Conservation (phyloP, 768 basidiomycete genomes). For the Clavaria fumosa region DNA sequence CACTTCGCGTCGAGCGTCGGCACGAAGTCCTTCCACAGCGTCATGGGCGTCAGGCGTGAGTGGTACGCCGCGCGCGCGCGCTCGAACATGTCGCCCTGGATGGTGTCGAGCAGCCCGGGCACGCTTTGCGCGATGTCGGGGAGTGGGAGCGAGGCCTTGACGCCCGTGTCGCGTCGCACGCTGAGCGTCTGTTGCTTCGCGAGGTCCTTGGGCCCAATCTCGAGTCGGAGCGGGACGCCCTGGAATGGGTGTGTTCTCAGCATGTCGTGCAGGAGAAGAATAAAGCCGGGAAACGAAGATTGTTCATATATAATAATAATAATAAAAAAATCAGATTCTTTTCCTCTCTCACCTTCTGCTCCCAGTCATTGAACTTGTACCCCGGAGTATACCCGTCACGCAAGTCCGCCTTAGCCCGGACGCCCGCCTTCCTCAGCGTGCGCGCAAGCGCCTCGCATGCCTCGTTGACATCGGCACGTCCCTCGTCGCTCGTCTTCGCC, state of each 20-base stretch:
- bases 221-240: constrained; percentile 95
- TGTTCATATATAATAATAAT: too few species aligned
- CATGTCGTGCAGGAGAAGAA: constrained; percentile 1
- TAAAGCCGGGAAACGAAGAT: not conserved
- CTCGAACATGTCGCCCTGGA: constrained; percentile 79
- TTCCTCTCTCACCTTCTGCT: constrained; percentile 87
- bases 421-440: constrained; percentile 51
- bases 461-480: constrained; percentile 54
- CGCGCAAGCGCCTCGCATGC: constrained; percentile 66
- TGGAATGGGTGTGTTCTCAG: constrained; percentile 15
- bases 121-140: constrained; percentile 32
- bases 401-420: constrained; percentile 82
- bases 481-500: constrained; percentile 59
- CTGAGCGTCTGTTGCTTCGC: constrained; percentile 65
- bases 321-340: too few species aligned
- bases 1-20: constrained; percentile 82
- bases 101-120: constrained; percentile 57
- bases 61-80: constrained; percentile 64
- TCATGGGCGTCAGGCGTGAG: constrained; percentile 53
- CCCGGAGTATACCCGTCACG: constrained; percentile 96
- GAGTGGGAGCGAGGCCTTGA: constrained; percentile 30
- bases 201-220: constrained; percentile 90
- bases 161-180: constrained; percentile 59
- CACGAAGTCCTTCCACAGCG: constrained; percentile 86
- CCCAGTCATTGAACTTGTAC: constrained; percentile 99